These are phyloP conservation scores for Stipa capillata DNA, from an alignment of 176 grass and related monocot genomes.

Conservation along the genomic window DNA sequence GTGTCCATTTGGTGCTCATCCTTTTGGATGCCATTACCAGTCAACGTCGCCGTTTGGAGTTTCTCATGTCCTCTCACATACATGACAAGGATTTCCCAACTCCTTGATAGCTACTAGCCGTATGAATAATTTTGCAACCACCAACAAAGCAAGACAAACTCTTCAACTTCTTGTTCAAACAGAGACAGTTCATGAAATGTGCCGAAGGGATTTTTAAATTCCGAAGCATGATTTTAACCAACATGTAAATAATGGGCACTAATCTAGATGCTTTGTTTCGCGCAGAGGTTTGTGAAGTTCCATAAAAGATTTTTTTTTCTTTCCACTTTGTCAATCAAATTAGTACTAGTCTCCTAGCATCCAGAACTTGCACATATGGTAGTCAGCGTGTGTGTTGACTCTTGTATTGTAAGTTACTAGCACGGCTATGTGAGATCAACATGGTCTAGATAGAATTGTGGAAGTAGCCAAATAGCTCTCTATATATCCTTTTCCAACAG, in stretches of 20 bases:
- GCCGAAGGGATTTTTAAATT: neutral
- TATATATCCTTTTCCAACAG: neutral
- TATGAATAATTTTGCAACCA: neutral
- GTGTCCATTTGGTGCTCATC: neutral
- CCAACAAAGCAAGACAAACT: neutral
- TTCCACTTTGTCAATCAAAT: neutral
- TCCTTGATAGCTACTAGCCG: neutral
- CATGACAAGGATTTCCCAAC: conserved; percentile 30
- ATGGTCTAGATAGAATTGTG: neutral
- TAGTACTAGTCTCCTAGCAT: neutral
- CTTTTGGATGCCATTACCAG: neutral
- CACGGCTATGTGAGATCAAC: neutral
- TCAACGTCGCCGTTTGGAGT: conserved; percentile 17
- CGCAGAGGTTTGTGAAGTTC: too few relatives aligned
- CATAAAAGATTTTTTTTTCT: too few relatives aligned
- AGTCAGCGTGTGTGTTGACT: conserved; percentile 14
- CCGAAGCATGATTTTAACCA: neutral
- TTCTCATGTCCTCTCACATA: neutral
- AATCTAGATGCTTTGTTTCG: neutral
- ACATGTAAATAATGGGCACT: neutral
- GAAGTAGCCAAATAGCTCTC: neutral
- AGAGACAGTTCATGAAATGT: neutral
- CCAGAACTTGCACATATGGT: neutral
- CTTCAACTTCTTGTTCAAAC: neutral
- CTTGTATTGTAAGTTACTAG: conserved; percentile 9